Evolutionary conservation across 352 stramenopile species (phyloP).

Genomic region (Phytopythium chamaehyphon): DNA sequence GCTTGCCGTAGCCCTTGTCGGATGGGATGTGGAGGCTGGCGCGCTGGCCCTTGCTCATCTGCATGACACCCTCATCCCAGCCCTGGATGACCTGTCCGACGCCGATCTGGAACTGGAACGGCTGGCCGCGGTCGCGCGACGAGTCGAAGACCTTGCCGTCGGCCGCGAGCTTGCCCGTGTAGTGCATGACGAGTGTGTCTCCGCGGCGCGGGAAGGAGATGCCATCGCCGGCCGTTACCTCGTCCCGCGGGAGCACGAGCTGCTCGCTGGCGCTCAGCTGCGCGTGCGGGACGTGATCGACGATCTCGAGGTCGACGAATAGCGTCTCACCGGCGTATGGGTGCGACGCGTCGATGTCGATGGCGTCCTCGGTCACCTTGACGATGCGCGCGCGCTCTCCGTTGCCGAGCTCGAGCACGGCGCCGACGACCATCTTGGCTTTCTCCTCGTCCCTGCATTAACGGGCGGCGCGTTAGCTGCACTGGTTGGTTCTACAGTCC

Average conservation of each 20-base stretch:
- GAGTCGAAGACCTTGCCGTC: slow-evolving; percentile 77
- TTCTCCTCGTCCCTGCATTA: slow-evolving; percentile 46
- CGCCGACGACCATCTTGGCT: slow-evolving; percentile 55
- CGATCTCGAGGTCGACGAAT: slow-evolving; percentile 62
- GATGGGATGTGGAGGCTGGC: slow-evolving; percentile 88
- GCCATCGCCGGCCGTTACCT: slow-evolving; percentile 60
- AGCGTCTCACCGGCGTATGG: slow-evolving; percentile 78
- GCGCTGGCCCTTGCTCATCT: slow-evolving; percentile 95
- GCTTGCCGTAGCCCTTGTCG: slow-evolving; percentile 89
- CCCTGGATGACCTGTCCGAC: slow-evolving; percentile 91
- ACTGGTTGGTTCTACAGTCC: neutral
- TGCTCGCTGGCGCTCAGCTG: slow-evolving; percentile 49
- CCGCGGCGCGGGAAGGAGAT: slow-evolving; percentile 57
- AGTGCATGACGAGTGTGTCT: slow-evolving; percentile 83
- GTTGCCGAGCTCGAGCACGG: slow-evolving; percentile 53
- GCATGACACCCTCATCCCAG: slow-evolving; percentile 94
- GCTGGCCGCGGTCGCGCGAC: slow-evolving; percentile 60
- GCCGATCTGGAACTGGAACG: slow-evolving; percentile 80
- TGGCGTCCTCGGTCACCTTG: slow-evolving; percentile 56
- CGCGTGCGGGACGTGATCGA: slow-evolving; percentile 47
- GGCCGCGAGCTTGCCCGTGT: slow-evolving; percentile 66
- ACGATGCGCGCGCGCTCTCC: slow-evolving; percentile 64
- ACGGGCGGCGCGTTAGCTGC: neutral
- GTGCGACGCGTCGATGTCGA: slow-evolving; percentile 75
- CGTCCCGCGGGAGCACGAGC: slow-evolving; percentile 59